Evolutionary conservation across 148 eudicot genomes (phyloP).

Genomic region (Cornus florida): DNA sequence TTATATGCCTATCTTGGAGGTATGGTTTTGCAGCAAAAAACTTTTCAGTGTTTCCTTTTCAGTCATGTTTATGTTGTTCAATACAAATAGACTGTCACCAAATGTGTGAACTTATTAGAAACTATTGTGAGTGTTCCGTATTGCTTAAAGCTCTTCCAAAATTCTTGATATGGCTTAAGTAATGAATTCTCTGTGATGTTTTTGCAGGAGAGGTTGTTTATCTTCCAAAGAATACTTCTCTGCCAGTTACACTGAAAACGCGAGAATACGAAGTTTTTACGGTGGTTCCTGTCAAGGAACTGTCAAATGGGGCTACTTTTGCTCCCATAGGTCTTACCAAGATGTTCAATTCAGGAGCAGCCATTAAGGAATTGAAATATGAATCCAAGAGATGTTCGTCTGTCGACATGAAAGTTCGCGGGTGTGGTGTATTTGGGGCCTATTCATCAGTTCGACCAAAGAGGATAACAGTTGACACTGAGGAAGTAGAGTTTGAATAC

Average conservation of each 20-base stretch:
- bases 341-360: conserved; percentile 90
- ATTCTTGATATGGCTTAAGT: too few species aligned
- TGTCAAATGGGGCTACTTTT: conserved; percentile 48
- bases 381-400: conserved; percentile 33
- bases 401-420: conserved; percentile 48
- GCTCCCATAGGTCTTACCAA: conserved; percentile 70
- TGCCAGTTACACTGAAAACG: conserved; percentile 61
- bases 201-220: conserved; percentile 63
- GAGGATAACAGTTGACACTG: conserved; percentile 46
- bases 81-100: too few species aligned
- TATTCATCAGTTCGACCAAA: conserved; percentile 63
- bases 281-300: conserved; percentile 59
- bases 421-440: conserved; percentile 74
- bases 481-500: conserved; percentile 45
- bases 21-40: conserved; percentile 23
- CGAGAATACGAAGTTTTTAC: conserved; percentile 77
- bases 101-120: not conserved
- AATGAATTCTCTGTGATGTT: not conserved
- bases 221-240: conserved; percentile 54
- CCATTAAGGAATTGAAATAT: conserved; percentile 52
- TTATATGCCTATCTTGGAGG: conserved; percentile 60
- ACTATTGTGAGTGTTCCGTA: not conserved
- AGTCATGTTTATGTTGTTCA: too few species aligned
- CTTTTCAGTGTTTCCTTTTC: not conserved
- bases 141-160: not conserved